Evolutionary conservation across 2,329 filamentous ascomycete species (phyloP).

Genomic region (Cadophora gregata): DNA sequence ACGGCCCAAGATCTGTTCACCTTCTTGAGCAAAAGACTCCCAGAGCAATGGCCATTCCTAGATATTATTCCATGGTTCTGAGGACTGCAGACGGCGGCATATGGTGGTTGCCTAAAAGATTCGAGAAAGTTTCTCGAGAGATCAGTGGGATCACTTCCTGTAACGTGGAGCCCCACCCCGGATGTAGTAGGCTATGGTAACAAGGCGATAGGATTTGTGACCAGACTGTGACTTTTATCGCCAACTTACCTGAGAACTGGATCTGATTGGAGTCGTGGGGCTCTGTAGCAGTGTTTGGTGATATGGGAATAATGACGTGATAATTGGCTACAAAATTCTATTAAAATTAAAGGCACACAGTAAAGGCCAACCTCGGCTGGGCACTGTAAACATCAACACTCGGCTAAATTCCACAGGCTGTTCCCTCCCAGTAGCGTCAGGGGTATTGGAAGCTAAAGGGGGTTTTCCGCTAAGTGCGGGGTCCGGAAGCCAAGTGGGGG

Average conservation of each 20-base stretch:
- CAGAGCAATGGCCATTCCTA: background rate
- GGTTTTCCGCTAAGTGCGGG: conserved; percentile 5
- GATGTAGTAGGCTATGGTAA: no score
- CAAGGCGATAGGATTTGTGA: no score
- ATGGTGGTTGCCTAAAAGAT: background rate
- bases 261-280: no score
- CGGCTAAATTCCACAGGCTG: background rate
- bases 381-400: conserved; percentile 1
- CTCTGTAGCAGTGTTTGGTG: no score
- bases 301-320: no score
- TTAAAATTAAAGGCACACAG: no score
- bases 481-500: background rate
- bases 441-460: background rate
- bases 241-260: no score
- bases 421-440: background rate
- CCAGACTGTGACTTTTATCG: no score
- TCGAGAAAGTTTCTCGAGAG: background rate
- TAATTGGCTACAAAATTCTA: no score
- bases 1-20: background rate
- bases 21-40: background rate
- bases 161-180: background rate
- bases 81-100: background rate
- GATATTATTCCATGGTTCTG: background rate
- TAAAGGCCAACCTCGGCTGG: background rate
- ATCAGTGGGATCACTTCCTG: background rate